These are phyloP conservation scores for Hypoxylon sp. DNA, from an alignment of 2,329 filamentous ascomycete species.

Conservation along the genomic window DNA sequence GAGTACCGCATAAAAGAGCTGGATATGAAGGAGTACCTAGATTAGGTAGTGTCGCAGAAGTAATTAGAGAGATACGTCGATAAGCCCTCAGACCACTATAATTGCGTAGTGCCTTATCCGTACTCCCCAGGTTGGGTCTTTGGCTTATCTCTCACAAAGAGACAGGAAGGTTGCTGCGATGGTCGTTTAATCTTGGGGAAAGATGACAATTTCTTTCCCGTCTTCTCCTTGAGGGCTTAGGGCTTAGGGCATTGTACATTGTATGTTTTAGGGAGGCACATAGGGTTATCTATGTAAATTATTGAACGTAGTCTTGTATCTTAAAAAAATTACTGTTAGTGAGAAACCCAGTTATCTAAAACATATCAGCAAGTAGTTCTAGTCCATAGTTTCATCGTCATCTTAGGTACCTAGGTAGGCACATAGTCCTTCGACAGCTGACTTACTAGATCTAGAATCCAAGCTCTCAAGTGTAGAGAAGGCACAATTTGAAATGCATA, in stretches of 20 bases:
- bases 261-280: neutral
- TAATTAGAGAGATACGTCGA: neutral
- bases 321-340: neutral
- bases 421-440: neutral
- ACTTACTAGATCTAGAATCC: neutral
- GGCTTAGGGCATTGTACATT: neutral
- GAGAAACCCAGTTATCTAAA: neutral
- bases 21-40: neutral
- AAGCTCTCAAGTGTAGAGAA: neutral
- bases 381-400: neutral
- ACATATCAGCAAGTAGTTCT: neutral
- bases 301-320: too few species aligned
- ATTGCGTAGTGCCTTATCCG: neutral
- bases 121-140: neutral
- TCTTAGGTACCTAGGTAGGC: too few species aligned
- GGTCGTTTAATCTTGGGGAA: too few species aligned
- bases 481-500: too few species aligned
- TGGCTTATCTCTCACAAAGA: neutral
- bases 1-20: conserved; percentile 3
- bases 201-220: too few species aligned
- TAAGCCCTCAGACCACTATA: neutral
- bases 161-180: too few species aligned
- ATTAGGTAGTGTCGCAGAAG: too few species aligned
- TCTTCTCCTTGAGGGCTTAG: too few species aligned
- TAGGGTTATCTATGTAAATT: neutral